phyloP scores from a whole-genome alignment of 75 land plant genomes.

The Picea sitchensis region DNA sequence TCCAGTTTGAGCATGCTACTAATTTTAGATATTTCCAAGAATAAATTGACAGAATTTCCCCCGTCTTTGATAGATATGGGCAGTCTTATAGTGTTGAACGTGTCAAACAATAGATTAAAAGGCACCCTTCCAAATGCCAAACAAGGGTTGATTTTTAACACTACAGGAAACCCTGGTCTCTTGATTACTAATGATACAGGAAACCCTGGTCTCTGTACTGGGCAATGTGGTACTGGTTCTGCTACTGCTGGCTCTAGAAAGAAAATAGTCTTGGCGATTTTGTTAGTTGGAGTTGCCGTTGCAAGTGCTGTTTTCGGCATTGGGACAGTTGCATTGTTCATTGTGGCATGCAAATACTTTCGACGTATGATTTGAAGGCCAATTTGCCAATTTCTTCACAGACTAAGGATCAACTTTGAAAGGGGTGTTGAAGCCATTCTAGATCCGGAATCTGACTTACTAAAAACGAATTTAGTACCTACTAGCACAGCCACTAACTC shows the following conservation, averaged over 20 bases:
- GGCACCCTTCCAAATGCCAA: slow-evolving; percentile 18
- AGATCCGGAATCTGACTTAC: slow-evolving; percentile 26
- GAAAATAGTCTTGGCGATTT: neutral
- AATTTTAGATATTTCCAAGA: slow-evolving; percentile 47
- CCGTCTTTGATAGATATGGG: neutral
- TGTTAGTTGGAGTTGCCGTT: slow-evolving; percentile 2
- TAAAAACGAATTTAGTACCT: slow-evolving; percentile 50
- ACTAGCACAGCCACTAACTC: slow-evolving; percentile 17
- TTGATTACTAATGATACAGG: neutral
- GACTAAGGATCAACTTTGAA: slow-evolving; percentile 32
- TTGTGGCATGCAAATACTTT: neutral
- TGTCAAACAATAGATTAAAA: slow-evolving; percentile 49
- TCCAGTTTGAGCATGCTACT: slow-evolving; percentile 12
- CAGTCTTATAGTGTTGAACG: slow-evolving; percentile 25
- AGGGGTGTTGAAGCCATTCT: slow-evolving; percentile 49
- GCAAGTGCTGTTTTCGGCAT: slow-evolving; percentile 15
- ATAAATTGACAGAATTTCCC: slow-evolving; percentile 47
- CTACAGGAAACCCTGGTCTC: slow-evolving; percentile 15
- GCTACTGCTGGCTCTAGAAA: neutral
- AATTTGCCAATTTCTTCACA: slow-evolving; percentile 30
- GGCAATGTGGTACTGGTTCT: neutral
- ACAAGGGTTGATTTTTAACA: neutral
- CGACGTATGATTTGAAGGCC: neutral
- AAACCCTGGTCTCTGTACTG: slow-evolving; percentile 6
- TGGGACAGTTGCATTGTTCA: neutral